Evolutionary conservation across 768 basidiomycete species (phyloP), one percentile per base, ranked within the genome.

Genomic region (Lepiota brunneoincarnata): DNA sequence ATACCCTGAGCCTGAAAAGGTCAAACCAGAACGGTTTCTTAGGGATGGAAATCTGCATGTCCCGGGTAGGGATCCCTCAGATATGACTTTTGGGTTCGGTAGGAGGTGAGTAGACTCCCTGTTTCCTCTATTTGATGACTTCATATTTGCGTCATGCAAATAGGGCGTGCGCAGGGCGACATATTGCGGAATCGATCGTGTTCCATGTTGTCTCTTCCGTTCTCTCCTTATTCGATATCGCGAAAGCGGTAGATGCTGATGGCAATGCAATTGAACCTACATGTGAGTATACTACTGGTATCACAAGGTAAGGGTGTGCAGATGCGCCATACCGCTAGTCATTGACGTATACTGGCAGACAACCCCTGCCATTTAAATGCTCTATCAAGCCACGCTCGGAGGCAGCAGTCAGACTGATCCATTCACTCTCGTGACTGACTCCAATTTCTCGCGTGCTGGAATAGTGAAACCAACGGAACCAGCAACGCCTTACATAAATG

Each of bases 321-420:
- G 9, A 23, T 23, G 18, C 18, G 15, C 18, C 15, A 39, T 15
- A 39, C 5, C 15, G 15, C 4, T 18, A 5, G 15, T 39, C 38
- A 39, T 39, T 20, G 4, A 51, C 14, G 17, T 18, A n/a, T 15
- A 17, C 7, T 31, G 3, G 31, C 6, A 56, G 50, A 35, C 39
- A 31, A 51, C 65, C 66, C 5, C 39, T 54, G 1, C 61, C 64
- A 6, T 69, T 67, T 58, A 59, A 65, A 43, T 69, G 67, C 39
- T 58, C 52, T 4, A 64, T 67, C 34, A 60, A 47, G 23, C 66
- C 67, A 1, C 59, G 66, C 12, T 61, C 61, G 0, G 38, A 39
- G 45, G 58, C 56, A 11, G 59, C 66, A n/a, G 57, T 58, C 10
- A 47, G 37, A 0, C 46, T 67, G 20, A 60, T 65, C 24, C 56